Evolutionary conservation across 1,284 basidiomycete genomes (phyloP).

Genomic region (Spongispora temasekensis): DNA sequence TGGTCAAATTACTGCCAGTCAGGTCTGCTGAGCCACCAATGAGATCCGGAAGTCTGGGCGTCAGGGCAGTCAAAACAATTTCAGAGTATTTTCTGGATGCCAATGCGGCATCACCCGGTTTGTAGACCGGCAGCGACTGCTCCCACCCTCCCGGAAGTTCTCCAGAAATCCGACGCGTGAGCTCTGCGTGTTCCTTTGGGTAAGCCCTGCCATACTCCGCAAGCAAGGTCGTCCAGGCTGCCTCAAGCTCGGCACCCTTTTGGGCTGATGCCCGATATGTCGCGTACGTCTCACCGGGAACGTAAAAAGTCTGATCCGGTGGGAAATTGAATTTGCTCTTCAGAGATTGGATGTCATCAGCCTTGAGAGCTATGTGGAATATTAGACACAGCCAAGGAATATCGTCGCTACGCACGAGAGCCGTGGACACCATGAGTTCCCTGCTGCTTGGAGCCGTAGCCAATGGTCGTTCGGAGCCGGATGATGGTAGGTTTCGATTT

Average conservation of each 20-base stretch:
- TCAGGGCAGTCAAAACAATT: constrained; percentile 80
- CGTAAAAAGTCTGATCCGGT: constrained; percentile 76
- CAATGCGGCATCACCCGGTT: constrained; percentile 77
- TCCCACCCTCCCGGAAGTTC: constrained; percentile 89
- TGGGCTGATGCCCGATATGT: constrained; percentile 68
- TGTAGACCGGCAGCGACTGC: constrained; percentile 82
- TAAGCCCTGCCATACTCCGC: constrained; percentile 76
- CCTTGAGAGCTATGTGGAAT: constrained; percentile 73
- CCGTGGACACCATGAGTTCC: constrained; percentile 95
- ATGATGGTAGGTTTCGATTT: constrained; percentile 88
- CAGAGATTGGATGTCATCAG: constrained; percentile 84
- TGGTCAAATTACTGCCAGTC: constrained; percentile 91
- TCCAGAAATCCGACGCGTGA: constrained; percentile 82
- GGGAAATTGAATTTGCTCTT: constrained; percentile 89
- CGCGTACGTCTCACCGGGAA: constrained; percentile 77
- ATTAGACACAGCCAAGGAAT: not conserved
- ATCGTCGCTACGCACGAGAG: constrained; percentile 56
- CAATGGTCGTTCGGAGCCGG: constrained; percentile 87
- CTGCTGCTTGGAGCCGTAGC: constrained; percentile 90
- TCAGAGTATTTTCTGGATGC: constrained; percentile 95
- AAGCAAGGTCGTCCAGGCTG: constrained; percentile 77
- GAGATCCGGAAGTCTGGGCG: constrained; percentile 79
- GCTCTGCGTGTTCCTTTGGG: constrained; percentile 83
- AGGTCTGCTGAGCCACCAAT: constrained; percentile 91
- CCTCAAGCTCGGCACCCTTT: constrained; percentile 75